Evolutionary conservation across 768 basidiomycete genomes (phyloP), one percentile per base, ranked within the genome.

Genomic region (Boletus barrowsii): DNA sequence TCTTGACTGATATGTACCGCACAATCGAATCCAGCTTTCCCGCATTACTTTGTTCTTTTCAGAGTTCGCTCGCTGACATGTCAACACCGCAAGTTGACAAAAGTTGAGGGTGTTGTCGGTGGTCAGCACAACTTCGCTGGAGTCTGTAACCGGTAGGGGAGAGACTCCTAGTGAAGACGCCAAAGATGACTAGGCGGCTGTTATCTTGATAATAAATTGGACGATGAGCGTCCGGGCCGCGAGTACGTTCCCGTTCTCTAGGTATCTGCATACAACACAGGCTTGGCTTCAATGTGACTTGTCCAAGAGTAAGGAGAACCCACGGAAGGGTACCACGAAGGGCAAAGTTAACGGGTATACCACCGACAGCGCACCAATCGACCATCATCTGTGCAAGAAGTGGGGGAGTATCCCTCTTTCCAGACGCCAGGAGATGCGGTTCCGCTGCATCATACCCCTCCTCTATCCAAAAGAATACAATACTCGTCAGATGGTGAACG

Each of bases 141-240:
- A 61, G 35, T 67, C 62, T 13, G 67, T 66, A 7, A 83, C 76
- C 20, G 76, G 68, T 42, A 88, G 72, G n/a, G 78, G 73, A 5
- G 70, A 64, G 10, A 72, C 61, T 24, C 73, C 72, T 56, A 78
- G 69, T 45, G 76, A 62, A 39, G 79, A 76, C 8, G 62, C 62
- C 53, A 77, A 56, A 39, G 73, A 67, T 11, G 79, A 75, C 51
- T 79, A 68, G 17, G 76, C 70, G 18, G 77, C 65, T 43, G 86
- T 75, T 7, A 90, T 73, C 53, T 82, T 81, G 47, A 86, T 77
- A 44, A 87, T 77, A 68, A 89, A 93, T 46, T 86, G 82, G n/a
- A 79, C 76, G 67, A 96, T 86, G 77, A 98, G 96, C n/a, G 88
- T 83, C n/a, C 84, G 83, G 4, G 96, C 91, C 5, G 90, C 90